These are phyloP conservation scores for Symbiodinium pilosum DNA, from an alignment of 73 alveolate species.

Conservation along the genomic window DNA sequence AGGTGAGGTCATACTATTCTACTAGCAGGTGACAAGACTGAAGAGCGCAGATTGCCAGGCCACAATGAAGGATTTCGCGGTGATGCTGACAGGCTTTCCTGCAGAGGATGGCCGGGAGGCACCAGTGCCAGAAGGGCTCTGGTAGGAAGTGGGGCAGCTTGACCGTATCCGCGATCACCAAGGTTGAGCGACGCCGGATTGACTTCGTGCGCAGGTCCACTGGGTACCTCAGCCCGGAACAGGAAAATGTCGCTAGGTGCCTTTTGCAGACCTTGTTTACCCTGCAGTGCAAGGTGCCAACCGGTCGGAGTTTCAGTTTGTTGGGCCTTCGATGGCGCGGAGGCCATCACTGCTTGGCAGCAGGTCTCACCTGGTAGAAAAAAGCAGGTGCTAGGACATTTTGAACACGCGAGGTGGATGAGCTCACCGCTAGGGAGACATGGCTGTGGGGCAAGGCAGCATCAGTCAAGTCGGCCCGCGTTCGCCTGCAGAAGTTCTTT, in stretches of 20 bases:
- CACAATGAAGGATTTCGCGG: slow-evolving; percentile 69
- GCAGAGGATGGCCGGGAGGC: slow-evolving; percentile 37
- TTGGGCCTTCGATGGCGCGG: slow-evolving; percentile 31
- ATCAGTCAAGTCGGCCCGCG: not conserved
- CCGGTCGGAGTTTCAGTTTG: slow-evolving; percentile 78
- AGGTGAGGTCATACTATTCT: not conserved
- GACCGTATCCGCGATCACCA: no score
- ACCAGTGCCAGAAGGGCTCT: no score
- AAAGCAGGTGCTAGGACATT: no score
- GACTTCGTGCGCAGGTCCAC: slow-evolving; percentile 49
- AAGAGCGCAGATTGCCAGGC: slow-evolving; percentile 10
- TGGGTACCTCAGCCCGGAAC: slow-evolving; percentile 10
- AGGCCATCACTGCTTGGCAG: slow-evolving; percentile 21
- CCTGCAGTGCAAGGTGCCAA: slow-evolving; percentile 21
- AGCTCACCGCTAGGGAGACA: slow-evolving; percentile 50
- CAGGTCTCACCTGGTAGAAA: no score
- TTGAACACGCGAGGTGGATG: no score
- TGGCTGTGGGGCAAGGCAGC: slow-evolving; percentile 93
- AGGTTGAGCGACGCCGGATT: slow-evolving; percentile 38
- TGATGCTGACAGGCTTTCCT: slow-evolving; percentile 82
- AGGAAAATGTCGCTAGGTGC: no score
- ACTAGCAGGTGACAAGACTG: not conserved
- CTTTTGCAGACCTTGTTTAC: not conserved
- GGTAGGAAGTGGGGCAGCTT: no score
- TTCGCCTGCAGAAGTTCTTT: no score